Evolutionary conservation across 768 basidiomycete species (phyloP).

Genomic region (Amanita molliuscula): DNA sequence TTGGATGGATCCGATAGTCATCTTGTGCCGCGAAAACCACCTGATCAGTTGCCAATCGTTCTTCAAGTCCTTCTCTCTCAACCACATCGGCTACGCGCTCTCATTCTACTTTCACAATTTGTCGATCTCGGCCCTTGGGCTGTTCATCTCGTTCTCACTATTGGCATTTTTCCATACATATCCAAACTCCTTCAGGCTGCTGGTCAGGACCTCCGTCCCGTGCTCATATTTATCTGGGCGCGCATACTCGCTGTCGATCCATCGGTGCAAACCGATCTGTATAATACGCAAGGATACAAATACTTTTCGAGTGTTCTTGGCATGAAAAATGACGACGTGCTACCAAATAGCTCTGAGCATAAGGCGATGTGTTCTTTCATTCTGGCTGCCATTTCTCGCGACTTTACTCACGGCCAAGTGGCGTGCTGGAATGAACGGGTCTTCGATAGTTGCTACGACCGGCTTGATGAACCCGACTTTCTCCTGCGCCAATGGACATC

Average conservation of each 20-base stretch:
- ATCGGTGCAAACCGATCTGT: constrained; percentile 82
- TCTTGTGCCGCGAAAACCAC: constrained; percentile 81
- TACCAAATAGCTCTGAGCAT: constrained; percentile 94
- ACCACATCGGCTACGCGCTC: constrained; percentile 87
- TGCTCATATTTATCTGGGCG: constrained; percentile 98
- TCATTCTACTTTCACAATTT: constrained; percentile 93
- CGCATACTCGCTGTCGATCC: constrained; percentile 95
- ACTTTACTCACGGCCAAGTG: constrained; percentile 77
- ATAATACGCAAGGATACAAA: constrained; percentile 72
- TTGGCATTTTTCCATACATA: constrained; percentile 98
- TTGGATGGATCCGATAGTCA: constrained; percentile 25
- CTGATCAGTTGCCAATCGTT: constrained; percentile 95
- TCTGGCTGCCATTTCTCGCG: constrained; percentile 81
- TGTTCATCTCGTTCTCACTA: constrained; percentile 88
- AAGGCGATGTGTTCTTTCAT: constrained; percentile 99
- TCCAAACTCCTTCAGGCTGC: constrained; percentile 93
- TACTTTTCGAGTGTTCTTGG: constrained; percentile 78
- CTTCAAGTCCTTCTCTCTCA: constrained; percentile 96
- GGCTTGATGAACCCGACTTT: constrained; percentile 85
- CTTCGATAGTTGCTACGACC: constrained; percentile 79
- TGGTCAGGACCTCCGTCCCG: constrained; percentile 90
- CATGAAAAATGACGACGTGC: constrained; percentile 52
- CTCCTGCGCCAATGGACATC: constrained; percentile 90
- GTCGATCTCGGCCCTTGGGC: constrained; percentile 99
- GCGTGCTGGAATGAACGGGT: constrained; percentile 77